A percentile compares a stretch with the other conserved stretches of the same genome.
These are phyloP conservation scores for Aspergillus baeticus DNA, from an alignment of 495 filamentous ascomycete genomes.

Conservation along the genomic window DNA sequence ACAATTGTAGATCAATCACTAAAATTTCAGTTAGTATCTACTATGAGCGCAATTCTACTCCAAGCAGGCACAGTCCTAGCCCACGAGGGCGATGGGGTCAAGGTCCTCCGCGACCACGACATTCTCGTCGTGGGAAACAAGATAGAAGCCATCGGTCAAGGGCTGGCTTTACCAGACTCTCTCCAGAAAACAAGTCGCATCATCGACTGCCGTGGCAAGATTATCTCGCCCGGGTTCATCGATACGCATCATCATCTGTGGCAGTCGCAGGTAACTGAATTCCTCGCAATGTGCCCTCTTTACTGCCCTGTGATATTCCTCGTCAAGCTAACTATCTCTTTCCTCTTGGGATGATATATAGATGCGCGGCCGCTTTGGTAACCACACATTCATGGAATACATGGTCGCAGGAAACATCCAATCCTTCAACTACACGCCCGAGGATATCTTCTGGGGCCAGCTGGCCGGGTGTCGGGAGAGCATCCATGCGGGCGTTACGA, in stretches of 20 bases:
- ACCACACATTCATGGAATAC: conserved; percentile 43
- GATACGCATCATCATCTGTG: conserved; percentile 61
- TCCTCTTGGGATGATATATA: no score
- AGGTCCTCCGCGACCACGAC: no score
- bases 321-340: no score
- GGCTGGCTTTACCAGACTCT: conserved; percentile 16
- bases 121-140: no score
- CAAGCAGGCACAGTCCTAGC: no score
- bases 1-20: no score
- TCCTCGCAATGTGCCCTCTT: neutral
- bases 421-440: conserved; percentile 36
- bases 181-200: conserved; percentile 19
- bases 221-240: conserved; percentile 58
- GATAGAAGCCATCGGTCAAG: conserved; percentile 7
- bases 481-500: conserved; percentile 57
- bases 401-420: conserved; percentile 34
- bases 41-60: no score
- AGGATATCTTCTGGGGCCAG: conserved; percentile 55
- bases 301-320: no score
- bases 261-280: conserved; percentile 41
- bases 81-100: no score
- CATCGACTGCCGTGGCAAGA: conserved; percentile 54
- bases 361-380: conserved; percentile 37
- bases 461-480: conserved; percentile 52
- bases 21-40: no score